These are phyloP conservation scores for Sporothrix protearum DNA, from an alignment of 2,329 filamentous ascomycete species.

Conservation along the genomic window DNA sequence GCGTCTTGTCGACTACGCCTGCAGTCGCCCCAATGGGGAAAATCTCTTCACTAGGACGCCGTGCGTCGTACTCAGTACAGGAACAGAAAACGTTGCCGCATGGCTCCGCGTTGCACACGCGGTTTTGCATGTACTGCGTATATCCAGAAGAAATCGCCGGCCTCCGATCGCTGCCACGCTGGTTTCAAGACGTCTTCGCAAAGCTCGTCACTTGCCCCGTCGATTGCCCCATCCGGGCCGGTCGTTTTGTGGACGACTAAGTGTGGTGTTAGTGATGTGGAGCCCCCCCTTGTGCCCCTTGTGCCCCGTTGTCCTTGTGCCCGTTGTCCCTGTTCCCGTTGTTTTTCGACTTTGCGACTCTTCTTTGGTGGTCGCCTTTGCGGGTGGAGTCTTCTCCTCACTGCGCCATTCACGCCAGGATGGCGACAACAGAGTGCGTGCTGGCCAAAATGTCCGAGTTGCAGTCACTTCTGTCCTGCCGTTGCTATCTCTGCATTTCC, in stretches of 20 bases:
- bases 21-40: background rate
- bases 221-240: slow-evolving; percentile 18
- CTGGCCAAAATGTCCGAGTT: background rate
- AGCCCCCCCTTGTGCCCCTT: too few relatives aligned
- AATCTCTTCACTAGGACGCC: background rate
- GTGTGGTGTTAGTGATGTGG: background rate
- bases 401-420: slow-evolving; percentile 21
- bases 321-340: too few relatives aligned
- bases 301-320: too few relatives aligned
- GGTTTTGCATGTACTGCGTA: background rate
- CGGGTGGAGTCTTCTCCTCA: background rate
- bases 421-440: slow-evolving; percentile 1
- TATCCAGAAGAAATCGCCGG: background rate
- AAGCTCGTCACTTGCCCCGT: background rate
- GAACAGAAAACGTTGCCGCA: background rate
- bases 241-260: background rate
- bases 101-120: background rate
- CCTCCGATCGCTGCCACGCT: background rate
- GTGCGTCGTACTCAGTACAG: too few relatives aligned
- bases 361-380: too few relatives aligned
- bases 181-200: background rate
- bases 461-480: too few relatives aligned
- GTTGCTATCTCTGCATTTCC: too few relatives aligned
- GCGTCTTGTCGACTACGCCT: background rate
- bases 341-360: background rate